A percentile compares a stretch with the other conserved stretches of the same genome.
Conservation (phyloP, 225 moss, liverwort and hornwort species). For the Polytrichum formosum region DNA sequence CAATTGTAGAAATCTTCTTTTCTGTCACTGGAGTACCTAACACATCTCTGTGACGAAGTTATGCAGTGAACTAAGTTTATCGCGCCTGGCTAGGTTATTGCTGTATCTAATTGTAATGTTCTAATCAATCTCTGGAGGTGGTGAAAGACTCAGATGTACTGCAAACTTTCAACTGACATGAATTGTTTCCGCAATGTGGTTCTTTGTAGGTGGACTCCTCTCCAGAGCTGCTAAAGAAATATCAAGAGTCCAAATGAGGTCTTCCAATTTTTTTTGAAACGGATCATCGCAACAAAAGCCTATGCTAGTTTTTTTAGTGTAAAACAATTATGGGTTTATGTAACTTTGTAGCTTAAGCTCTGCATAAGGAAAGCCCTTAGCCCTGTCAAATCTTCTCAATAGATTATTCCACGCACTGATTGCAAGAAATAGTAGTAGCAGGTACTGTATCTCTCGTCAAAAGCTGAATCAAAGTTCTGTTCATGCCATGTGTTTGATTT, state of each 20-base stretch:
- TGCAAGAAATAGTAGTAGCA: too few species aligned
- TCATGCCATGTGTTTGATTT: too few species aligned
- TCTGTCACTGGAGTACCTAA: background rate
- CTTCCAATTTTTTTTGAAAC: too few species aligned
- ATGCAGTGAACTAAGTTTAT: background rate
- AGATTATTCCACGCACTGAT: too few species aligned
- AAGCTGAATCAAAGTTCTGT: too few species aligned
- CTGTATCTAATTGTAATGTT: background rate
- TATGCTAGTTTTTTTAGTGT: too few species aligned
- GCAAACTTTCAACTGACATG: background rate
- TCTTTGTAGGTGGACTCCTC: slow-evolving; percentile 29
- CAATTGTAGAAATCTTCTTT: background rate
- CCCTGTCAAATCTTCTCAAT: too few species aligned
- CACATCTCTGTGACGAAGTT: background rate
- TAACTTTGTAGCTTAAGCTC: too few species aligned
- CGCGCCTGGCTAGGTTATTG: background rate
- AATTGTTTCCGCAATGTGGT: slow-evolving; percentile 13
- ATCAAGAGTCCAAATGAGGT: slow-evolving; percentile 12
- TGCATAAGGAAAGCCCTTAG: too few species aligned
- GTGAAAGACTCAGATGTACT: background rate
- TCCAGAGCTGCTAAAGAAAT: slow-evolving; percentile 46
- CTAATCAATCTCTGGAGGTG: background rate
- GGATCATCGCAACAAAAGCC: too few species aligned
- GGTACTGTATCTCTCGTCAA: too few species aligned
- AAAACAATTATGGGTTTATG: too few species aligned